Conservation (phyloP, 106 monocot species). For the Phalaenopsis aphrodite region DNA sequence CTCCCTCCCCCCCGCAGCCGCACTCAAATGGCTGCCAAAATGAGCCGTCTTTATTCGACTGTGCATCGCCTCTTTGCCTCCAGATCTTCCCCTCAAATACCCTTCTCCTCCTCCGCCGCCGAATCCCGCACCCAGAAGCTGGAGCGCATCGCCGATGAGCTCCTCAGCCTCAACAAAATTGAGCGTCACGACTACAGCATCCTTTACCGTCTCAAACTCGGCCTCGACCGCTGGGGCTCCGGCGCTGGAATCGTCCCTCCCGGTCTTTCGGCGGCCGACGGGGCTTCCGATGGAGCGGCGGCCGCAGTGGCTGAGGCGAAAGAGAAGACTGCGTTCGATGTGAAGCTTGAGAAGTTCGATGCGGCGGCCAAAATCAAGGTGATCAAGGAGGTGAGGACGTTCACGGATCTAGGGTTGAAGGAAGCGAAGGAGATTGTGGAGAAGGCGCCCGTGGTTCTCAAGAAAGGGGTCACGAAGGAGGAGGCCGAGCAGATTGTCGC, state of each 20-base stretch:
- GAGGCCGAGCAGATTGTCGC: slow-evolving; percentile 68
- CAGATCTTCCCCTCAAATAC: neutral
- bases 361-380: slow-evolving; percentile 82
- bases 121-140: slow-evolving; percentile 51
- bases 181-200: slow-evolving; percentile 77
- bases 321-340: slow-evolving; percentile 86
- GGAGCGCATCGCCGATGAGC: slow-evolving; percentile 76
- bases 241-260: slow-evolving; percentile 15
- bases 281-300: slow-evolving; percentile 4
- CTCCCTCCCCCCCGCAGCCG: too few relatives aligned
- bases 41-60: neutral
- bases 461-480: slow-evolving; percentile 68
- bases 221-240: slow-evolving; percentile 46
- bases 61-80: slow-evolving; percentile 16
- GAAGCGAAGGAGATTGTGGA: slow-evolving; percentile 97
- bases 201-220: slow-evolving; percentile 80
- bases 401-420: slow-evolving; percentile 85
- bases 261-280: neutral
- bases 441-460: slow-evolving; percentile 80
- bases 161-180: slow-evolving; percentile 51
- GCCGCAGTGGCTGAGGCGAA: slow-evolving; percentile 32
- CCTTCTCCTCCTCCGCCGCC: slow-evolving; percentile 21
- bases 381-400: slow-evolving; percentile 86
- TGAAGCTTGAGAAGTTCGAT: slow-evolving; percentile 88
- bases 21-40: neutral